A percentile compares a stretch with the other conserved stretches of the same genome.
These are phyloP conservation scores for Lepiota brunneoincarnata DNA, from an alignment of 768 basidiomycete genomes.

Conservation along the genomic window DNA sequence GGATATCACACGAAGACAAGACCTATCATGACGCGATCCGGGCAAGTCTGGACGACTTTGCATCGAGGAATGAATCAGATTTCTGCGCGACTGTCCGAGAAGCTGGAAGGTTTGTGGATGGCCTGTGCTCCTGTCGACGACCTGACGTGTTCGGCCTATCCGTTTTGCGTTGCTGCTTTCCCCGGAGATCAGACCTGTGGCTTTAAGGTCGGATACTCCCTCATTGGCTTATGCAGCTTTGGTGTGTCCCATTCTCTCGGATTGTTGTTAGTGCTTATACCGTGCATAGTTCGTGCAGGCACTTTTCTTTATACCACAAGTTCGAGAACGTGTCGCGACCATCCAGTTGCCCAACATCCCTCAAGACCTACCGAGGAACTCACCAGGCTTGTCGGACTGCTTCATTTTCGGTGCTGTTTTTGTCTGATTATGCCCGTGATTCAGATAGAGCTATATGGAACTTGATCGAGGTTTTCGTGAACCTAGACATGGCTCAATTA, in stretches of 20 bases:
- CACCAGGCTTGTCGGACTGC: conserved; percentile 25
- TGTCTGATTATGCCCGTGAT: neutral
- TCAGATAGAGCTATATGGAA: conserved; percentile 51
- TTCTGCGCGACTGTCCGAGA: conserved; percentile 51
- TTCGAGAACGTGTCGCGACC: conserved; percentile 42
- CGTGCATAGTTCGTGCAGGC: conserved; percentile 46
- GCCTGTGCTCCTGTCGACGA: neutral
- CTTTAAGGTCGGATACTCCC: conserved; percentile 55
- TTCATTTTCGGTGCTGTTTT: neutral
- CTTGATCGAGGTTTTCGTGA: conserved; percentile 63
- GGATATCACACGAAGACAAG: conserved; percentile 53
- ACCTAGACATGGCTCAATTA: conserved; percentile 65
- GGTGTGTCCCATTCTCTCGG: conserved; percentile 28
- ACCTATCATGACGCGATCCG: conserved; percentile 68
- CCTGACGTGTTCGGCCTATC: neutral
- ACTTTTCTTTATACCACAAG: conserved; percentile 70
- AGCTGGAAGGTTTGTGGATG: conserved; percentile 49
- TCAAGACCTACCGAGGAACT: conserved; percentile 17
- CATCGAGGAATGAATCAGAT: conserved; percentile 44
- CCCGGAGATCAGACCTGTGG: conserved; percentile 57
- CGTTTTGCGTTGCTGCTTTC: neutral
- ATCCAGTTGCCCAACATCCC: conserved; percentile 29
- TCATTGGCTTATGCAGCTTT: conserved; percentile 58
- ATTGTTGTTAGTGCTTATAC: neutral
- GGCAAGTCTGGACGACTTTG: conserved; percentile 60